Evolutionary conservation across 2,329 filamentous ascomycete species (phyloP), one percentile per base, ranked within the genome.

Genomic region (Diaporthe destruens): DNA sequence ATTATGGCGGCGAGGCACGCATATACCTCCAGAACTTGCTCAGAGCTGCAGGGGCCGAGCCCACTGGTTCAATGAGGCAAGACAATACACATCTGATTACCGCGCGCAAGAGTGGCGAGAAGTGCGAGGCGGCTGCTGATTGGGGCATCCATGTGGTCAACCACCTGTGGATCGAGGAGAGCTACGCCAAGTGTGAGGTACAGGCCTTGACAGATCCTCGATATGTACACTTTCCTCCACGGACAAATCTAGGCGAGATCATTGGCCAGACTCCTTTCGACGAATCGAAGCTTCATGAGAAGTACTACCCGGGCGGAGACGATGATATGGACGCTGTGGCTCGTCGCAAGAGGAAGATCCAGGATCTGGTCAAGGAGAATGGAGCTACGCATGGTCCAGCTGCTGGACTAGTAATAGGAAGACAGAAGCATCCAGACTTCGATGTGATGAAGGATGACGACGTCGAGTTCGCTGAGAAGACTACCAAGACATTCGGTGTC

Each of bases 41-140:
- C 77, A 90, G 87, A 74, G 95, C 95, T 32, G 88, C 92, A 20
- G 96, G 96, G 20, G 96, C 94, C 11, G 92, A 93, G 74, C 98
- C 94, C 80, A 99, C 96, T 39, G 97, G 97, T 84, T 97, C 94
- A 0, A 93, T 99, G 90, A 97, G 94, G 81, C 90, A 93, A 76
- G 95, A 98, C 75, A 98, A 99, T 80, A 98, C 95, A 0, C 96
- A 99, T 83, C 89, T 99, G 0, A 92, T 99, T 78, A 98, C 96
- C 0, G 96, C 96, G 6, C 93, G 97, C 77, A 91, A 92, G 72
- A 90, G 91, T 71, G 97, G 96, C 79, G 96, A 98, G 80, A 99
- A 99, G 82, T 98, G 94, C 80, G 91, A 93, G 49, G 96, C 96
- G 1, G 96, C 96, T 0, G 89, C 90, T 74, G 96, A 98, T 82